phyloP scores from a whole-genome alignment of 495 filamentous ascomycete genomes.

The Cercophora samala region DNA sequence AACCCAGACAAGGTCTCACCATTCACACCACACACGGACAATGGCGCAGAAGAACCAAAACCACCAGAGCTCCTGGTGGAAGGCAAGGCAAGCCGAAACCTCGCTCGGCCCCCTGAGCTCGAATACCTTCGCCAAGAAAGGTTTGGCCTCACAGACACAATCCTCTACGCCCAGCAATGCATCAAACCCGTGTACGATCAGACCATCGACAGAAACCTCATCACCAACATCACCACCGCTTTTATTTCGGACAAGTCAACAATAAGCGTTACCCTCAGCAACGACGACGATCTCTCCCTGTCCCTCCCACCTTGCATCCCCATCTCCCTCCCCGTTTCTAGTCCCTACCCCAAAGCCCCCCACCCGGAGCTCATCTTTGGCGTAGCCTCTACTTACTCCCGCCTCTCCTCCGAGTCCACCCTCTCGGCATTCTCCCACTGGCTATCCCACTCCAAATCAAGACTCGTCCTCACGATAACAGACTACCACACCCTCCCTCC shows the following conservation, averaged over 20 bases:
- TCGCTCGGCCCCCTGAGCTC: slow-evolving; percentile 18
- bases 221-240: slow-evolving; percentile 34
- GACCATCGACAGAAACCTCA: slow-evolving; percentile 26
- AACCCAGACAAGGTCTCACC: neutral
- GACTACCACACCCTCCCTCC: slow-evolving; percentile 40
- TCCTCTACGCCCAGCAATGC: slow-evolving; percentile 40
- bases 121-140: slow-evolving; percentile 27
- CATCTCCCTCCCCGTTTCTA: slow-evolving; percentile 35
- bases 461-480: slow-evolving; percentile 54
- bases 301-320: slow-evolving; percentile 29
- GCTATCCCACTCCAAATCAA: slow-evolving; percentile 54
- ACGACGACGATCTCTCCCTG: slow-evolving; percentile 20
- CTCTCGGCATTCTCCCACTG: slow-evolving; percentile 58
- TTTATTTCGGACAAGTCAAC: slow-evolving; percentile 30
- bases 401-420: slow-evolving; percentile 49
- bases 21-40: neutral
- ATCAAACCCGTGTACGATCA: slow-evolving; percentile 30
- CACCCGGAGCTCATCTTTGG: slow-evolving; percentile 48
- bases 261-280: slow-evolving; percentile 33
- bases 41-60: neutral
- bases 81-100: slow-evolving; percentile 11
- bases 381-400: slow-evolving; percentile 55
- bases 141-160: slow-evolving; percentile 35
- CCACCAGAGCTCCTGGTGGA: neutral
- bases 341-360: slow-evolving; percentile 28